Conservation (phyloP, 257 asterid species). For the Capsicum rhomboideum region DNA sequence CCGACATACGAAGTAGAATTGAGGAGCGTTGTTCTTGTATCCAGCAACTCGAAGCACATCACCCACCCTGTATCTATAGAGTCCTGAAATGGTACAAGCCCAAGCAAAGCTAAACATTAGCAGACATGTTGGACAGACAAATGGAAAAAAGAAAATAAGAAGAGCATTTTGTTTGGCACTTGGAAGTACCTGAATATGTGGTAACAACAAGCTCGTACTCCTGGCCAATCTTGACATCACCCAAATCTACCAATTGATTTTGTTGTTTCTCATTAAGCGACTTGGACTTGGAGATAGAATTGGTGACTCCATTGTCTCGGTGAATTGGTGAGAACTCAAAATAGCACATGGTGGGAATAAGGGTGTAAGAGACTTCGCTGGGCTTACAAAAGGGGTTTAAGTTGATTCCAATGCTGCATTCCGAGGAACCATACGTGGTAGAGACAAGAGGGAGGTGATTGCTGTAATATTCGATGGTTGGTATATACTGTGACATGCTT, state of each 20-base stretch:
- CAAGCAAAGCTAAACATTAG: not conserved
- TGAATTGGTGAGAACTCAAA: not conserved
- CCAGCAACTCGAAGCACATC: not conserved
- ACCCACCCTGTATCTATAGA: not conserved
- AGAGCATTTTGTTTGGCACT: not conserved
- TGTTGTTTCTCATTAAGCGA: not conserved
- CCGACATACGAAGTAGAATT: not conserved
- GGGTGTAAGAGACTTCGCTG: not conserved
- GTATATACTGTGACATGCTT: slow-evolving; percentile 5
- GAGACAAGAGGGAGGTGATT: not conserved
- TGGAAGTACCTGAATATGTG: not conserved
- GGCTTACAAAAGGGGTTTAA: not conserved
- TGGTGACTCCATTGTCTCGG: not conserved
- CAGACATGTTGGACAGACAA: not conserved
- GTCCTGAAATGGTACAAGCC: not conserved
- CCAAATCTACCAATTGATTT: not conserved
- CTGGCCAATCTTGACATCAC: not conserved
- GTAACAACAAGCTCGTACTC: not conserved
- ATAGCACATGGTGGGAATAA: not conserved
- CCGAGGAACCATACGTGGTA: not conserved
- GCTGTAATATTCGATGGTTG: not conserved
- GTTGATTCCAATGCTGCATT: not conserved
- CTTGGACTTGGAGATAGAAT: not conserved
- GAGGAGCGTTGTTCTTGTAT: not conserved
- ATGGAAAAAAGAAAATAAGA: not conserved